Conservation (phyloP, 2,329 filamentous ascomycete genomes). For the Penicillium rolfsii region DNA sequence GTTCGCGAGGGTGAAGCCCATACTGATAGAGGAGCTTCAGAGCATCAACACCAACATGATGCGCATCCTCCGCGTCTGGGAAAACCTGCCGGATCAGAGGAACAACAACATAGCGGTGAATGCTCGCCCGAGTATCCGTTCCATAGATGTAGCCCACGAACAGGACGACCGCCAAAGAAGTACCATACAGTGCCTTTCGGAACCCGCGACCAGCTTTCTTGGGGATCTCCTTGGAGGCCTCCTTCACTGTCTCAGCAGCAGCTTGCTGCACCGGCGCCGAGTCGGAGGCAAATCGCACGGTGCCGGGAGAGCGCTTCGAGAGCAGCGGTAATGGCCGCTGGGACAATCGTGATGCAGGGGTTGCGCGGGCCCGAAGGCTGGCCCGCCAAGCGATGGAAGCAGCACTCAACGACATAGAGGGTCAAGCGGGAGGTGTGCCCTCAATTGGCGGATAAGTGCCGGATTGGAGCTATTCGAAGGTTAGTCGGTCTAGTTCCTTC, state of each 20-base stretch:
- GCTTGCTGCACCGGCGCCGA: constrained; percentile 22
- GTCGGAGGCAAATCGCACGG: constrained; percentile 31
- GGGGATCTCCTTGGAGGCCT: constrained; percentile 31
- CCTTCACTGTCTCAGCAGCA: constrained; percentile 21
- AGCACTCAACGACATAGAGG: constrained; percentile 29
- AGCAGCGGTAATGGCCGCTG: constrained; percentile 30
- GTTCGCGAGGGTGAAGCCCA: constrained; percentile 80
- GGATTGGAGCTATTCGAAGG: constrained; percentile 21
- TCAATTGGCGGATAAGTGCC: constrained; percentile 25
- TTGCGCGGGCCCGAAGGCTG: constrained; percentile 31
- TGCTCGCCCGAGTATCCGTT: constrained; percentile 73
- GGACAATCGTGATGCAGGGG: constrained; percentile 29
- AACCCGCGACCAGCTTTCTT: constrained; percentile 36
- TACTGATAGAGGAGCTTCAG: constrained; percentile 74
- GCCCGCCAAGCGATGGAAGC: constrained; percentile 34
- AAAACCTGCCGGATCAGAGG: constrained; percentile 48
- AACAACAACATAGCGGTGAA: constrained; percentile 68
- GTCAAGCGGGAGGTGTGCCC: constrained; percentile 5
- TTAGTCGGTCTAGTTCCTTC: constrained; percentile 14
- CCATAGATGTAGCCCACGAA: constrained; percentile 65
- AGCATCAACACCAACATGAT: constrained; percentile 72
- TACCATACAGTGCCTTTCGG: constrained; percentile 47
- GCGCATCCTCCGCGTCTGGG: constrained; percentile 75
- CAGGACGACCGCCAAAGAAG: constrained; percentile 55
- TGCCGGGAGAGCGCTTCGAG: constrained; percentile 20